Evolutionary conservation across 495 filamentous ascomycete species (phyloP).

Genomic region (Aspergillus carlsbadensis): DNA sequence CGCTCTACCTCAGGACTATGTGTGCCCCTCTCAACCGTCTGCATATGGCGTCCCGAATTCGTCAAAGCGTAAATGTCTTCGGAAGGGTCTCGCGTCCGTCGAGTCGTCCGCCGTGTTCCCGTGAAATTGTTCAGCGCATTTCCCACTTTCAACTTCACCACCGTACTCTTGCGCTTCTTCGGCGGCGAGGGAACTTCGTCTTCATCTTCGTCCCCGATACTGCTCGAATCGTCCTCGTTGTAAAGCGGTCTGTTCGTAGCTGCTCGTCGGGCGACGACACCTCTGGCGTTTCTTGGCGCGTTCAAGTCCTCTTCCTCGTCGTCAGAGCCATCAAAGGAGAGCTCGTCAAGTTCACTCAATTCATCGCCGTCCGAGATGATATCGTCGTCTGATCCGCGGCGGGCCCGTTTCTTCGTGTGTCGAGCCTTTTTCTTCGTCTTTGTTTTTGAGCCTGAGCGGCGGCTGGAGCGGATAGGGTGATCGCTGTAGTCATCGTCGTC

Average conservation of each 20-base stretch:
- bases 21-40: constrained; percentile 58
- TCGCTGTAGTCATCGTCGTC: constrained; percentile 76
- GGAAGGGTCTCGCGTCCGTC: constrained; percentile 56
- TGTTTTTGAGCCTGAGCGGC: constrained; percentile 35
- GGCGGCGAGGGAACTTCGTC: constrained; percentile 27
- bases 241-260: constrained; percentile 49
- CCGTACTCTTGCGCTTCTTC: constrained; percentile 35
- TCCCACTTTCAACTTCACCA: constrained; percentile 47
- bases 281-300: constrained; percentile 62
- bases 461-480: constrained; percentile 34
- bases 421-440: constrained; percentile 44
- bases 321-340: constrained; percentile 56
- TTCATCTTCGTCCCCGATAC: constrained; percentile 38
- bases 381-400: constrained; percentile 59
- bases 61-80: constrained; percentile 66
- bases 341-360: constrained; percentile 58
- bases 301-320: constrained; percentile 63
- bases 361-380: constrained; percentile 70
- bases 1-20: constrained; percentile 64
- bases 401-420: constrained; percentile 48
- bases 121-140: constrained; percentile 26
- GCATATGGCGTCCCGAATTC: constrained; percentile 72
- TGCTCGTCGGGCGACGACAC: constrained; percentile 65
- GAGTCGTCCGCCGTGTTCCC: constrained; percentile 55
- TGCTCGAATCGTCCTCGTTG: constrained; percentile 25